Evolutionary conservation across 2,329 filamentous ascomycete genomes (phyloP), one percentile per base, ranked within the genome.

Genomic region (Penicillium sp.): DNA sequence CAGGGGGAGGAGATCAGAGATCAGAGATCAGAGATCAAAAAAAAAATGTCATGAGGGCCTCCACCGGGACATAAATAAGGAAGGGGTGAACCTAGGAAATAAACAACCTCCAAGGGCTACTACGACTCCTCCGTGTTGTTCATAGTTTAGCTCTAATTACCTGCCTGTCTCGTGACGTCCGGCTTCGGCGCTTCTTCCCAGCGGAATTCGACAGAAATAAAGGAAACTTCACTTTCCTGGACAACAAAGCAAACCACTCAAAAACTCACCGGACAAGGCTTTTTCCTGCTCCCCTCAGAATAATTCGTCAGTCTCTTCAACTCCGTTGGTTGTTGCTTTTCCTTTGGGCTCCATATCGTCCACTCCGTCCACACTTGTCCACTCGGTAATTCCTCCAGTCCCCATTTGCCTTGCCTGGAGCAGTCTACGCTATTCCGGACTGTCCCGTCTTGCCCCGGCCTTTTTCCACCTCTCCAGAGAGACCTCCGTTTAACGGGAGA

Each of bases 161-260:
- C 30, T 33, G 30, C 30, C n/a, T 28, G 60, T 67, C 62, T 63
- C 67, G 64, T 66, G 62, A 66, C 63, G 35, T 69, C 67, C 68
- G 71, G 70, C 72, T 73, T 74, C 72, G 72, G 72, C 72, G 70
- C 51, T 69, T 53, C 28, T 35, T 35, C 26, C 28, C 56, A 49
- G 53, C 63, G 51, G 57, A 59, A 19, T n/a, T 47, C 59, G 59
- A 50, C 47, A 50, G 59, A 33, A 33, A 35, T 47, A 54, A 64
- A 63, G 49, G 40, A 53, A 44, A 19, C 57, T 56, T 60, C 59
- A 50, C 58, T 12, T 33, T 42, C 22, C 22, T 33, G 10, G 30
- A 0, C 30, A 12, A 33, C 9, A 12, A 33, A 12, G 2, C 30
- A 33, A 12, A 33, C 30, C 12, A 33, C 30, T 4, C 30, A 33